Conservation (phyloP, 2,329 filamentous ascomycete species). For the Pseudopyricularia javanii region DNA sequence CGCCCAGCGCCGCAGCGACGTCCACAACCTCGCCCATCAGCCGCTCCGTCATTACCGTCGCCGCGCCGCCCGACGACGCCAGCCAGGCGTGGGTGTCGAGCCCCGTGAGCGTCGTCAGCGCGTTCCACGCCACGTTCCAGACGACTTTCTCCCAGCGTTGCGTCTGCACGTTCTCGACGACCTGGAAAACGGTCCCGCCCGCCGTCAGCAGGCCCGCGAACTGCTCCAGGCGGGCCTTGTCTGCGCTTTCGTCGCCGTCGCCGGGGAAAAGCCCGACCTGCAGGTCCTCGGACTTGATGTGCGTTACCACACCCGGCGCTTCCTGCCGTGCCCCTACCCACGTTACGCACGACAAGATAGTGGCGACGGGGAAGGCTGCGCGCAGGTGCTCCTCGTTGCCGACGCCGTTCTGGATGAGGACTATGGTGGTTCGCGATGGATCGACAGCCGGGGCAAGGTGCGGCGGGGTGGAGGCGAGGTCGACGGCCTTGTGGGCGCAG, state of each 20-base stretch:
- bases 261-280: constrained; percentile 40
- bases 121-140: constrained; percentile 50
- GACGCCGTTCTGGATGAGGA: constrained; percentile 50
- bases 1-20: constrained; percentile 41
- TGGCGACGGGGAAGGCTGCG: constrained; percentile 31
- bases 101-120: constrained; percentile 42
- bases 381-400: constrained; percentile 44
- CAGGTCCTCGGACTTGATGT: constrained; percentile 39
- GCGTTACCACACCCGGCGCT: constrained; percentile 32
- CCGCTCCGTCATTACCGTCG: constrained; percentile 34
- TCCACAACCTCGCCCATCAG: constrained; percentile 40
- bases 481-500: constrained; percentile 41
- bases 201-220: constrained; percentile 26
- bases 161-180: constrained; percentile 40
- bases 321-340: constrained; percentile 41
- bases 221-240: constrained; percentile 22
- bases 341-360: constrained; percentile 41
- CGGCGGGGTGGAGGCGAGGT: constrained; percentile 22
- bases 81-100: constrained; percentile 39
- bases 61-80: constrained; percentile 24
- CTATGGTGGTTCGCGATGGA: constrained; percentile 32
- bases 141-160: constrained; percentile 49
- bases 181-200: constrained; percentile 30
- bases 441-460: constrained; percentile 22
- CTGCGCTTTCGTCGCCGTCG: constrained; percentile 6